Percentiles rank a stretch among this genome's conserved stretches.
These are phyloP conservation scores for Chytriomyces confervae DNA, from an alignment of 192 early-diverging fungal species.

Conservation along the genomic window DNA sequence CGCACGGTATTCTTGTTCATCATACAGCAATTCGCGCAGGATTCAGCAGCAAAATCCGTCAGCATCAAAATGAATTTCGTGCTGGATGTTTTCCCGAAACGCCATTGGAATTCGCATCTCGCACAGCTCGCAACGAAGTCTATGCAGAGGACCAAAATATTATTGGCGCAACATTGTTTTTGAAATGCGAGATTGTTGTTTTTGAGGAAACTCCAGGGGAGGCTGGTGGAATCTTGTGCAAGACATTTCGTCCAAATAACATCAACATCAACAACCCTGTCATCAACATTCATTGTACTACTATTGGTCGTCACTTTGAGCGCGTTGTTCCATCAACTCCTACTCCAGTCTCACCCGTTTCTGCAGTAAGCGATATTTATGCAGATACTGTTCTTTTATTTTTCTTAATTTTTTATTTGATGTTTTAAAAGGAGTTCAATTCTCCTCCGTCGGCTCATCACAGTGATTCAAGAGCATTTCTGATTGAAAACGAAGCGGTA, in stretches of 20 bases:
- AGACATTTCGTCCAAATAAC: neutral
- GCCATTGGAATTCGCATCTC: neutral
- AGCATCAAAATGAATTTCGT: conserved; percentile 3
- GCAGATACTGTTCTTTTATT: no score
- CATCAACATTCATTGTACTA: conserved; percentile 6
- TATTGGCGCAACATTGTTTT: conserved; percentile 4
- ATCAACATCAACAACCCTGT: neutral
- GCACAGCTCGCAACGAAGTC: conserved; percentile 4
- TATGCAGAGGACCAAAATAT: neutral
- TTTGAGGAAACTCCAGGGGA: neutral
- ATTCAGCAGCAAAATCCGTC: neutral
- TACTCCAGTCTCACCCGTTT: no score
- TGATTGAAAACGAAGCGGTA: no score
- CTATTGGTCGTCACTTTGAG: conserved; percentile 1
- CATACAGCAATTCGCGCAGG: neutral
- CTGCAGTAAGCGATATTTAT: no score
- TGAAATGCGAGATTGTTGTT: conserved; percentile 1
- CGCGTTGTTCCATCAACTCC: neutral
- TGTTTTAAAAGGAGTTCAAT: no score
- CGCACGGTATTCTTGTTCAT: neutral
- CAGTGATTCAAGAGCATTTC: no score
- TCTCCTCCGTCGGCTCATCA: no score
- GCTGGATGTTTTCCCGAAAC: neutral
- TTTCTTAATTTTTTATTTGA: no score
- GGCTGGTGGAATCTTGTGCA: neutral